These are phyloP conservation scores for Passalora sequoiae DNA, from an alignment of 2,329 filamentous ascomycete genomes.

Conservation along the genomic window DNA sequence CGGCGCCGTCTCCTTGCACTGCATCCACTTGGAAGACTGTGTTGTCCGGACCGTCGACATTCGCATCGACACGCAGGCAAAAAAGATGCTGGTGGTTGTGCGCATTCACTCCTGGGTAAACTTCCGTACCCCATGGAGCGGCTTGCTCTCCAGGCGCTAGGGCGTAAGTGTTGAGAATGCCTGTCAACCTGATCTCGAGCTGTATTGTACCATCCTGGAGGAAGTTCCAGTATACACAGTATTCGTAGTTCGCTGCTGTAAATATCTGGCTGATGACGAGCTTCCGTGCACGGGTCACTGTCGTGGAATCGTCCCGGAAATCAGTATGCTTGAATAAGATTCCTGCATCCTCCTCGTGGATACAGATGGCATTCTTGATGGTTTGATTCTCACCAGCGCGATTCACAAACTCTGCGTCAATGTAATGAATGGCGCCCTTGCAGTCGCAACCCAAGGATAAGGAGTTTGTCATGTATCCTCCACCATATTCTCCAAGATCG, in stretches of 20 bases:
- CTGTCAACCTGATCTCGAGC: constrained; percentile 82
- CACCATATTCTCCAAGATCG: constrained; percentile 74
- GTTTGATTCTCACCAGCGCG: constrained; percentile 64
- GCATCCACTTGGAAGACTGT: constrained; percentile 82
- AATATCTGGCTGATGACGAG: constrained; percentile 87
- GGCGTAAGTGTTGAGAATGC: constrained; percentile 86
- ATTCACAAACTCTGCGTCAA: constrained; percentile 81
- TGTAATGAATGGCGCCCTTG: constrained; percentile 86
- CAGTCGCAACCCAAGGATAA: constrained; percentile 75
- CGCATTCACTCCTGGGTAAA: constrained; percentile 85
- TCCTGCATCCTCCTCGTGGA: constrained; percentile 88
- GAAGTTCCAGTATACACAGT: constrained; percentile 80
- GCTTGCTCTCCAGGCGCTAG: constrained; percentile 77
- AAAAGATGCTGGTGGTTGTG: constrained; percentile 97
- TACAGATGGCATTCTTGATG: constrained; percentile 91
- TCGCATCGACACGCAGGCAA: constrained; percentile 80
- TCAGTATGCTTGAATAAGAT: constrained; percentile 86
- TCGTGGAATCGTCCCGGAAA: constrained; percentile 82
- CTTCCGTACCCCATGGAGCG: constrained; percentile 83
- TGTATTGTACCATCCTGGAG: constrained; percentile 90
- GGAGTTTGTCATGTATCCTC: constrained; percentile 78
- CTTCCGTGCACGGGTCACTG: constrained; percentile 80
- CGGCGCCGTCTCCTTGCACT: constrained; percentile 62
- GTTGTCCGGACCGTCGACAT: constrained; percentile 79
- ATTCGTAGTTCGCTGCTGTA: constrained; percentile 94